Evolutionary conservation across 2,329 filamentous ascomycete genomes (phyloP).

Genomic region (Lojkania enalia): DNA sequence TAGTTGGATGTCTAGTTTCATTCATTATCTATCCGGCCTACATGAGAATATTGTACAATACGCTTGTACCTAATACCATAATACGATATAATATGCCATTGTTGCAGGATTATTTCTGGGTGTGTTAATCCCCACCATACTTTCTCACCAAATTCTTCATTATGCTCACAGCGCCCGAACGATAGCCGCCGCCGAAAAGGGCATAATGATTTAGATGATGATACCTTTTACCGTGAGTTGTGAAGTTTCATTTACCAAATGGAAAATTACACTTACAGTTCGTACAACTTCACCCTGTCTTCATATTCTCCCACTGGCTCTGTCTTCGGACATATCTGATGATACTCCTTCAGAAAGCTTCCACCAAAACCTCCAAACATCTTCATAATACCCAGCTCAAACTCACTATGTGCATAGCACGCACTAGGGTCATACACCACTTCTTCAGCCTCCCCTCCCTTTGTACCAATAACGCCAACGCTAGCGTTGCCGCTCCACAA

Average conservation of each 20-base stretch:
- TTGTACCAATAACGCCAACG: slow-evolving; percentile 60
- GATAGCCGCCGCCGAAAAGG: slow-evolving; percentile 81
- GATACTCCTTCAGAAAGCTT: slow-evolving; percentile 77
- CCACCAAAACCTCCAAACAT: slow-evolving; percentile 91
- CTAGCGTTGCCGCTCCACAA: slow-evolving; percentile 90
- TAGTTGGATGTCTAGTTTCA: too few relatives aligned
- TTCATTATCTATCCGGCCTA: too few relatives aligned
- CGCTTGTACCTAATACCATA: too few relatives aligned
- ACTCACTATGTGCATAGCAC: slow-evolving; percentile 86
- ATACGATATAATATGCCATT: too few relatives aligned
- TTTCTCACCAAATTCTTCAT: slow-evolving; percentile 75
- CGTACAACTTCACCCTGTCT: slow-evolving; percentile 81
- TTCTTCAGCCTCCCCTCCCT: slow-evolving; percentile 68
- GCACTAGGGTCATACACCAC: slow-evolving; percentile 81
- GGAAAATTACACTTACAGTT: slow-evolving; percentile 63
- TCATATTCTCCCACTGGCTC: slow-evolving; percentile 82
- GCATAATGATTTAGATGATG: slow-evolving; percentile 89
- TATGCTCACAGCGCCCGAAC: slow-evolving; percentile 73
- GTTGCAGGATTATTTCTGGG: too few relatives aligned
- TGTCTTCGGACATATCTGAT: slow-evolving; percentile 72
- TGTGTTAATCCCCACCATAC: slow-evolving; percentile 59
- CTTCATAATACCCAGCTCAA: slow-evolving; percentile 88
- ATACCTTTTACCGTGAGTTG: slow-evolving; percentile 58
- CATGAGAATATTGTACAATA: too few relatives aligned
- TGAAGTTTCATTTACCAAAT: slow-evolving; percentile 45